Evolutionary conservation across 1,139 yeast genomes (phyloP).

Genomic region (Debaryomyces udenii): DNA sequence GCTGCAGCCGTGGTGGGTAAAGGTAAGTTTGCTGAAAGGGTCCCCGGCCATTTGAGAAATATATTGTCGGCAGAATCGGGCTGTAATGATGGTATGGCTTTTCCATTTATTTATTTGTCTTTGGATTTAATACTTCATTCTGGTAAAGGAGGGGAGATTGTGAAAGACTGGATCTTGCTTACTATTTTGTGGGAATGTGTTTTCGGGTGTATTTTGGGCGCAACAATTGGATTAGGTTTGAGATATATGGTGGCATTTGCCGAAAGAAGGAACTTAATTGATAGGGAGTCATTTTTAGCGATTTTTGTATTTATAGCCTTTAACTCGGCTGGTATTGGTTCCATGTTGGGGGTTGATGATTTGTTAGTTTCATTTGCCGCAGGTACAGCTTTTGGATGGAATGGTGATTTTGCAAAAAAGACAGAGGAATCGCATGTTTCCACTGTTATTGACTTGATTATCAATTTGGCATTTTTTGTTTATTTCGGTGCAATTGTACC

Average conservation of each 20-base stretch:
- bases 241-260: slow-evolving; percentile 79
- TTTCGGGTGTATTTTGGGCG: slow-evolving; percentile 82
- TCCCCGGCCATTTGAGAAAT: slow-evolving; percentile 94
- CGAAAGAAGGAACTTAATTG: slow-evolving; percentile 74
- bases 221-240: slow-evolving; percentile 72
- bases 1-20: slow-evolving; percentile 99
- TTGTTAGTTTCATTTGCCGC: slow-evolving; percentile 92
- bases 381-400: slow-evolving; percentile 96
- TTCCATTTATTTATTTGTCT: slow-evolving; percentile 86
- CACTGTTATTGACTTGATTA: slow-evolving; percentile 82
- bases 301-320: slow-evolving; percentile 85
- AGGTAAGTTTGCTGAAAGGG: slow-evolving; percentile 95
- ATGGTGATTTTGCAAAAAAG: slow-evolving; percentile 85
- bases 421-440: slow-evolving; percentile 94
- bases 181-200: slow-evolving; percentile 87
- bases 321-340: slow-evolving; percentile 90
- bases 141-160: slow-evolving; percentile 68
- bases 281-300: slow-evolving; percentile 91
- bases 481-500: slow-evolving; percentile 95
- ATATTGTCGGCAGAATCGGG: slow-evolving; percentile 92
- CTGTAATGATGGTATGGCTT: slow-evolving; percentile 98
- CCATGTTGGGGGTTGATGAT: slow-evolving; percentile 91
- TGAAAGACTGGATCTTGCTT: slow-evolving; percentile 80
- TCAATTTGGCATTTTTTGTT: slow-evolving; percentile 86
- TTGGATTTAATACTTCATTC: slow-evolving; percentile 66